Evolutionary conservation across 2,329 filamentous ascomycete genomes (phyloP).

Genomic region (Aspergillus transmontanensis): DNA sequence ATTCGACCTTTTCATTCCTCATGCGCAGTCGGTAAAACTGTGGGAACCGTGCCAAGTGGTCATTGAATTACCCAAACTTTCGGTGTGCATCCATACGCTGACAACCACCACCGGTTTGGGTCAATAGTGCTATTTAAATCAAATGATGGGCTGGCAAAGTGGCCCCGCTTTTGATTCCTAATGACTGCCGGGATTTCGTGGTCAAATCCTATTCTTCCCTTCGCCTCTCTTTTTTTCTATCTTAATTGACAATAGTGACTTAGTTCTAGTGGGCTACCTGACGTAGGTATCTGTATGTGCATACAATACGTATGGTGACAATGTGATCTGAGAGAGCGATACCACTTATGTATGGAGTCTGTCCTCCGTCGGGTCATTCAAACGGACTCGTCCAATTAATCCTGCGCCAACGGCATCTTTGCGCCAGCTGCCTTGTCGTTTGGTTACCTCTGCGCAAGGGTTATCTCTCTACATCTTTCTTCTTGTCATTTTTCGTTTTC

Average conservation of each 20-base stretch:
- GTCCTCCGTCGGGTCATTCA: constrained; percentile 3
- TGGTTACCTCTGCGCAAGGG: constrained; percentile 2
- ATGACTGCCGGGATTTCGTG: neutral
- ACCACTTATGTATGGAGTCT: neutral
- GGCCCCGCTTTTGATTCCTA: constrained; percentile 3
- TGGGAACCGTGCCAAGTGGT: constrained; percentile 3
- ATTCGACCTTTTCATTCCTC: neutral
- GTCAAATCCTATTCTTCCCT: neutral
- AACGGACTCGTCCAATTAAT: constrained; percentile 6
- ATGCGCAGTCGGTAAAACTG: neutral
- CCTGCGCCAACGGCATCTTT: constrained; percentile 22
- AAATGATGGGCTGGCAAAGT: constrained; percentile 1
- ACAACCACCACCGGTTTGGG: constrained; percentile 1
- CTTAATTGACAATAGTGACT: neutral
- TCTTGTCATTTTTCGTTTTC: neutral
- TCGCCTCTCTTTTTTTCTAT: neutral
- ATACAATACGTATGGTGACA: neutral
- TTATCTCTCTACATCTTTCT: neutral
- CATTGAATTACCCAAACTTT: constrained; percentile 7
- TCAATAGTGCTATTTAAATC: constrained; percentile 6
- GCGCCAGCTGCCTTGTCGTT: constrained; percentile 16
- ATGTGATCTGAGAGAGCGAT: neutral
- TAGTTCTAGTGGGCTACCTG: neutral
- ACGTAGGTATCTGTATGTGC: neutral
- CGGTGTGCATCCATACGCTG: constrained; percentile 5